Evolutionary conservation across 345 rosid genomes (phyloP).

Genomic region (Citrus inodora): DNA sequence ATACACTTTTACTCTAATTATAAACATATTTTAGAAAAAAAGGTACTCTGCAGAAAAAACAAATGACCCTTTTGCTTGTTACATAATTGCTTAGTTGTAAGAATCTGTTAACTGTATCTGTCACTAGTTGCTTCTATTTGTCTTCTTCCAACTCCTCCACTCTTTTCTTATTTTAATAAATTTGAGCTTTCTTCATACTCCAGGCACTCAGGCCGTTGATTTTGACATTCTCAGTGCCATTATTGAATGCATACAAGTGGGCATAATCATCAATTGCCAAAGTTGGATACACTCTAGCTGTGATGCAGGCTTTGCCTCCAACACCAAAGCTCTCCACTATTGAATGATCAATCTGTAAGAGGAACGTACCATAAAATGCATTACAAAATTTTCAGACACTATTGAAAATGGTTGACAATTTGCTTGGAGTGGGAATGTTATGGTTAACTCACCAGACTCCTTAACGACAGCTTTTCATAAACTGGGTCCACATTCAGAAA

Average conservation of each 20-base stretch:
- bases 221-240: conserved; percentile 45
- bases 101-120: neutral
- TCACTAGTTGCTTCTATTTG: neutral
- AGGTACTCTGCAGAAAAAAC: neutral
- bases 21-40: neutral
- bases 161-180: conserved; percentile 29
- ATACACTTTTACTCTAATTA: too few species aligned
- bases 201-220: conserved; percentile 49
- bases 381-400: too few species aligned
- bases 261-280: conserved; percentile 36
- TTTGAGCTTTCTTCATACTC: conserved; percentile 62
- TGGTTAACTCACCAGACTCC: conserved; percentile 46
- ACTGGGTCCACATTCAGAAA: conserved; percentile 40
- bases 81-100: neutral
- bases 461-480: conserved; percentile 28
- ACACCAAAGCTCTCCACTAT: conserved; percentile 87
- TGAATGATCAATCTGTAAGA: conserved; percentile 63
- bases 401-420: neutral
- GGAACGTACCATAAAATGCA: neutral
- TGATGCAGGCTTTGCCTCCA: conserved; percentile 54
- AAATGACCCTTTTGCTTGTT: neutral
- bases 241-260: conserved; percentile 54
- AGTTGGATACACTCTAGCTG: conserved; percentile 69
- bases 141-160: neutral
- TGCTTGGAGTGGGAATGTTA: neutral